Conservation (phyloP, 2,329 filamentous ascomycete genomes). For the Colletotrichum melonis region DNA sequence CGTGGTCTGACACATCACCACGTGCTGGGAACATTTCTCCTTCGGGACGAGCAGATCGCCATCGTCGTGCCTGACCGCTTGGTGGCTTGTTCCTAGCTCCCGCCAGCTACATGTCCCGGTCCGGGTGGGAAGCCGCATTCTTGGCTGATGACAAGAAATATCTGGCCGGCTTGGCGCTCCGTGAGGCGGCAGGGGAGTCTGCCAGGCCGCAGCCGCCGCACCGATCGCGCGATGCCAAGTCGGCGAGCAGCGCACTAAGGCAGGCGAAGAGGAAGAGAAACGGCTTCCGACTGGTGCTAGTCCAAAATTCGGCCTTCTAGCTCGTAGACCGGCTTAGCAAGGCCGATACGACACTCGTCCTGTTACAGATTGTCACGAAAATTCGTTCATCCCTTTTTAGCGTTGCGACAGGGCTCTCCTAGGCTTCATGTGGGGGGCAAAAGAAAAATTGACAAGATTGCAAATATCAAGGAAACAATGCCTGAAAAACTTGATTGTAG, state of each 20-base stretch:
- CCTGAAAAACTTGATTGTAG: neutral
- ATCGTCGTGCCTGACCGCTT: neutral
- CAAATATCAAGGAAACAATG: neutral
- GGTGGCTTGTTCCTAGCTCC: neutral
- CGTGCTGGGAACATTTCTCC: neutral
- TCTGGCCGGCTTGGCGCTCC: conserved; percentile 5
- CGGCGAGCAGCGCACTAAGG: neutral
- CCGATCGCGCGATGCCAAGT: neutral
- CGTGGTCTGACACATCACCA: neutral
- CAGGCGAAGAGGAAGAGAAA: neutral
- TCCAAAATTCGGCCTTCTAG: neutral
- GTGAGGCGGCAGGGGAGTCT: neutral
- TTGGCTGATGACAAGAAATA: neutral
- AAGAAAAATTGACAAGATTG: neutral
- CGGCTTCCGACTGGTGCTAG: neutral
- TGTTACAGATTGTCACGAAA: neutral
- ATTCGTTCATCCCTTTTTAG: neutral
- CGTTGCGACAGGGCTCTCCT: neutral
- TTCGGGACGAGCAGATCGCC: neutral
- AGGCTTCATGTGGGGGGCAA: neutral
- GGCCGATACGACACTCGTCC: neutral
- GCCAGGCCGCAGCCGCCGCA: neutral
- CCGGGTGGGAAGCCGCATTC: conserved; percentile 3
- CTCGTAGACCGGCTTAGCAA: neutral
- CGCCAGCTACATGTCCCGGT: neutral